Evolutionary conservation across 2,329 filamentous ascomycete genomes (phyloP).

Genomic region (Hypoxylon sp.): DNA sequence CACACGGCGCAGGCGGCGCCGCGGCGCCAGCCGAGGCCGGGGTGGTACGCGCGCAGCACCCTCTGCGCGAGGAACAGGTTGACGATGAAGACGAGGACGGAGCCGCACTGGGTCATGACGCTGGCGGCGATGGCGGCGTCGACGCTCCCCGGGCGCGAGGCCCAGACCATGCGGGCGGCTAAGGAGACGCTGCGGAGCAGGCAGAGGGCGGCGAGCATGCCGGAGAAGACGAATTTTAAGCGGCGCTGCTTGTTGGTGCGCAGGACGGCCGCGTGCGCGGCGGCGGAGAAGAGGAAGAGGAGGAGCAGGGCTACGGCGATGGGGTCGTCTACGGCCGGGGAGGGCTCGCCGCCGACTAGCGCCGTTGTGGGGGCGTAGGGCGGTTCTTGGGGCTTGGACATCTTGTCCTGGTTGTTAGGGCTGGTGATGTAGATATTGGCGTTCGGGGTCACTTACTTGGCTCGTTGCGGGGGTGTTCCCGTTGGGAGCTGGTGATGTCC

Average conservation of each 20-base stretch:
- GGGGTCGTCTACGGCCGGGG: conserved; percentile 42
- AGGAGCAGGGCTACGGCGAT: conserved; percentile 42
- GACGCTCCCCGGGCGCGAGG: conserved; percentile 56
- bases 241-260: conserved; percentile 62
- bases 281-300: conserved; percentile 45
- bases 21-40: conserved; percentile 75
- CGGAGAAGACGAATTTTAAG: conserved; percentile 72
- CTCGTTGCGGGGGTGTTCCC: conserved; percentile 7
- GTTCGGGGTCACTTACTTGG: conserved; percentile 19
- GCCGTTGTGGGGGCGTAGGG: conserved; percentile 40
- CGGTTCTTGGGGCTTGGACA: conserved; percentile 33
- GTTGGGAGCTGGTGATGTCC: conserved; percentile 30
- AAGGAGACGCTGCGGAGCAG: conserved; percentile 66
- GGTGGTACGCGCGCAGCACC: conserved; percentile 79
- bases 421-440: neutral
- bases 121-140: conserved; percentile 68
- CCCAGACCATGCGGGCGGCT: conserved; percentile 66
- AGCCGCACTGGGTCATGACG: conserved; percentile 79
- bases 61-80: conserved; percentile 84
- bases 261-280: conserved; percentile 46
- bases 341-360: conserved; percentile 46
- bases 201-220: conserved; percentile 69
- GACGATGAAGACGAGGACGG: conserved; percentile 80
- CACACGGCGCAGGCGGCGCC: conserved; percentile 66
- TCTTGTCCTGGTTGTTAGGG: neutral